Base-by-base conservation (phyloP, 2,329 filamentous ascomycete genomes). In the Moelleriella libera region DNA sequence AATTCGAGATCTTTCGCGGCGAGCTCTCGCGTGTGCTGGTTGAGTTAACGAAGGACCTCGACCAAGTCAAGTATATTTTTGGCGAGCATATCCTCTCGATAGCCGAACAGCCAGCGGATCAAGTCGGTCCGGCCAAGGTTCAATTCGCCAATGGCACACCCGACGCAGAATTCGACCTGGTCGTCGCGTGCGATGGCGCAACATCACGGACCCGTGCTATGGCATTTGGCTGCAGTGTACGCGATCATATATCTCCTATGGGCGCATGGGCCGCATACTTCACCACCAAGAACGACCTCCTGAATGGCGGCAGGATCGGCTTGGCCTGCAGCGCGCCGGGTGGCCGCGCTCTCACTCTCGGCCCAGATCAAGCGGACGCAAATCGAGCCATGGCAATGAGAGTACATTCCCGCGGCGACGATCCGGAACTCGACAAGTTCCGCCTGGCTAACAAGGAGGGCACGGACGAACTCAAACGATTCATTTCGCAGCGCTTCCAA, bases 1-100 rank as follows among this genome's bases (percentile, higher is more conserved):
- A 76, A 21, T 69, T 65, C 43, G 74, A 76, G 58, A 75, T 77
- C 47, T 66, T 75, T 61, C 60, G 73, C 7, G 72, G 69, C 0
- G 68, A 75, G 46, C 52, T 77, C 32, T 68, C 64, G 6, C 54
- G 52, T 4, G 53, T 76, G 6, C 51, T 77, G 0, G 63, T 69
- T 45, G 60, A 65, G n/a, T 50, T 59, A 6, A 57, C 54, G 3
- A 57, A 55, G 21, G 51, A 55, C n/a, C 50, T 53, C 1, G 50
- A 57, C 1, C 55, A 55, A 42, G 63, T 63, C 41, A 21, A 57
- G 0, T 68, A 65, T 39, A 58, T 60, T 6, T 61, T 56, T 3
- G 57, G 61, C n/a, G 54, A 61, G 46, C 56, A 52, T 30, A 52
- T 62, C 3, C 47, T 67, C 62, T 69, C 51, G 45, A 63, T 71